These are phyloP conservation scores for Fusarium dimerum DNA, from an alignment of 2,329 filamentous ascomycete species.

Conservation along the genomic window DNA sequence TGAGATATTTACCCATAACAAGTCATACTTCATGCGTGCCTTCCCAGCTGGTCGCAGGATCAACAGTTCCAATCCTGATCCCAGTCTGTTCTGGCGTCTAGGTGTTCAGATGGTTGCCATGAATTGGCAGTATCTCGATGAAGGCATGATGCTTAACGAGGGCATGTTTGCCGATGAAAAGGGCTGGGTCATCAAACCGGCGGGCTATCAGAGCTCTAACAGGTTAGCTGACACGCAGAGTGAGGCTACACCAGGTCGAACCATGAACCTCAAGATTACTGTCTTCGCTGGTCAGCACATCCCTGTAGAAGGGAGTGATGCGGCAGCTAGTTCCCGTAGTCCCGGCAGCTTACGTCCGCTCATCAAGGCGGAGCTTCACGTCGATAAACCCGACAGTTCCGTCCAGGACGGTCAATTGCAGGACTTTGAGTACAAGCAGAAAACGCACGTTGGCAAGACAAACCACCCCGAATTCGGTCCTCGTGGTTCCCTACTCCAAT, in stretches of 20 bases:
- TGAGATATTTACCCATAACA: slow-evolving; percentile 85
- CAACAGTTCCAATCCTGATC: slow-evolving; percentile 92
- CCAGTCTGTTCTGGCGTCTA: slow-evolving; percentile 85
- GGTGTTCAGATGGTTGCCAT: slow-evolving; percentile 97
- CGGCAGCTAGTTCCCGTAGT: slow-evolving; percentile 32
- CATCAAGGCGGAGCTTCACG: slow-evolving; percentile 78
- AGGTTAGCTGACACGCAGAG: slow-evolving; percentile 43
- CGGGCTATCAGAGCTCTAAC: slow-evolving; percentile 63
- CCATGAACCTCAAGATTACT: slow-evolving; percentile 68
- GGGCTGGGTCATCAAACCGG: slow-evolving; percentile 85
- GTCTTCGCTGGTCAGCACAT: slow-evolving; percentile 77
- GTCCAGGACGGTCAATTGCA: slow-evolving; percentile 33
- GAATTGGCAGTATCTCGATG: slow-evolving; percentile 95
- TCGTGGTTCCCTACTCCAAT: slow-evolving; percentile 55
- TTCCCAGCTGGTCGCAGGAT: slow-evolving; percentile 81
- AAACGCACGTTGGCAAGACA: slow-evolving; percentile 56
- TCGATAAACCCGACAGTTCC: slow-evolving; percentile 58
- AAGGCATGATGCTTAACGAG: slow-evolving; percentile 94
- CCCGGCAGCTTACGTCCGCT: slow-evolving; percentile 60
- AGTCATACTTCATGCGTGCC: slow-evolving; percentile 83
- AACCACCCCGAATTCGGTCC: slow-evolving; percentile 64
- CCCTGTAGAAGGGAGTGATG: slow-evolving; percentile 33
- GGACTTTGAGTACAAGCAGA: slow-evolving; percentile 61
- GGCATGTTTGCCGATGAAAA: slow-evolving; percentile 90
- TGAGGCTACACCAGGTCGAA: slow-evolving; percentile 49